These are phyloP conservation scores for Flaveria linearis DNA, from an alignment of 129 eudicot genomes.

Conservation along the genomic window DNA sequence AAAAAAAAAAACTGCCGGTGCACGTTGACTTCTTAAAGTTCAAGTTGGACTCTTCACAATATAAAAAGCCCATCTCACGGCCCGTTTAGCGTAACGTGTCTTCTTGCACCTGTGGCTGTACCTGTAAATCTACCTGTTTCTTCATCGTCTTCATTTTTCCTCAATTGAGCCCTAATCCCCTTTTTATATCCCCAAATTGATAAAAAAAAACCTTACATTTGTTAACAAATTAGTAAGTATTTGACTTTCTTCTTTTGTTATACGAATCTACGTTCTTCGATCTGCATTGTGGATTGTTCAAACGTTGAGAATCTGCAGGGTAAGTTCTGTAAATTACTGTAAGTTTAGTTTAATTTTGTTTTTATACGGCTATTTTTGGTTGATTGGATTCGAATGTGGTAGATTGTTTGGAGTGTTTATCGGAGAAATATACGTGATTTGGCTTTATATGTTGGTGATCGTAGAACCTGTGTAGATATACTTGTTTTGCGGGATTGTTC, in stretches of 20 bases:
- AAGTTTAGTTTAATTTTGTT: slow-evolving; percentile 6
- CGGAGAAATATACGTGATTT: slow-evolving; percentile 6
- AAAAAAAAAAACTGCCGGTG: background rate
- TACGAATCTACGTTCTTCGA: background rate
- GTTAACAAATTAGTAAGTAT: background rate
- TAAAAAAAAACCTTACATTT: background rate
- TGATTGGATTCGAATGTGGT: slow-evolving; percentile 16
- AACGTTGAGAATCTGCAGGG: background rate
- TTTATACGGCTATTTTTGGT: slow-evolving; percentile 3
- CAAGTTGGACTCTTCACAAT: slow-evolving; percentile 13
- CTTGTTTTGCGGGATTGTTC: slow-evolving; percentile 14
- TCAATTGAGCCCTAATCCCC: slow-evolving; percentile 22
- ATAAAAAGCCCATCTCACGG: slow-evolving; percentile 35
- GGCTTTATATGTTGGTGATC: slow-evolving; percentile 16
- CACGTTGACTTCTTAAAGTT: slow-evolving; percentile 26
- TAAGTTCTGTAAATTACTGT: background rate
- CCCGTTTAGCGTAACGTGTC: slow-evolving; percentile 41
- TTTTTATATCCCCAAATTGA: background rate
- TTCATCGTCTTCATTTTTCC: slow-evolving; percentile 14
- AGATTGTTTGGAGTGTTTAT: slow-evolving; percentile 7
- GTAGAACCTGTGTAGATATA: background rate
- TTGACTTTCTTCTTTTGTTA: background rate
- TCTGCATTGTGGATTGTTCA: background rate
- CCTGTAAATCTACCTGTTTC: slow-evolving; percentile 14
- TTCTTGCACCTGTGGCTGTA: slow-evolving; percentile 19